phyloP scores from a whole-genome alignment of 768 basidiomycete genomes.

The Mycena galericulata region DNA sequence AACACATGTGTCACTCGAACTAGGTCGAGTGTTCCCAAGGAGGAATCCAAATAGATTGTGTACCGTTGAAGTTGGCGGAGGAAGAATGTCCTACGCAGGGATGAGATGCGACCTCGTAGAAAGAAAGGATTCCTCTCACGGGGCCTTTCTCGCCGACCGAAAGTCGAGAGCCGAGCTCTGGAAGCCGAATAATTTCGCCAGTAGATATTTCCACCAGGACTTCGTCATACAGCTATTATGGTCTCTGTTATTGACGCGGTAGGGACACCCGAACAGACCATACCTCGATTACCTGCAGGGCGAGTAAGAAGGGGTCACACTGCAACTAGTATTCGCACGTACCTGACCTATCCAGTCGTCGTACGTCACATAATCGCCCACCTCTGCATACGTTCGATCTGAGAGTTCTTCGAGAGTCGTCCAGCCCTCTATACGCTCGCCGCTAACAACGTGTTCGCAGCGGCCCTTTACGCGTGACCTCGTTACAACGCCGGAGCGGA shows the following conservation, averaged over 20 bases:
- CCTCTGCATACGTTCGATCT: constrained; percentile 69
- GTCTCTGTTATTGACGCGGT: constrained; percentile 27
- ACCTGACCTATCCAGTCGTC: constrained; percentile 94
- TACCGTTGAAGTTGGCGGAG: constrained; percentile 58
- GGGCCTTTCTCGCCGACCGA: constrained; percentile 80
- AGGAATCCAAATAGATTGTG: constrained; percentile 61
- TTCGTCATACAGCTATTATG: constrained; percentile 83
- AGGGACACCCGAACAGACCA: constrained; percentile 34
- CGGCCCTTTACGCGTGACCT: constrained; percentile 70
- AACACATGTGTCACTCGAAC: constrained; percentile 71
- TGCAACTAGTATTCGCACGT: constrained; percentile 38
- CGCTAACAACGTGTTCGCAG: constrained; percentile 81
- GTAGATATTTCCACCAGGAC: constrained; percentile 76
- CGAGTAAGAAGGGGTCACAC: constrained; percentile 23
- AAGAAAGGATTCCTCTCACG: constrained; percentile 54
- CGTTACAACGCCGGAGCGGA: constrained; percentile 82
- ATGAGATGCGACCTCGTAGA: constrained; percentile 15
- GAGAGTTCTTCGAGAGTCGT: constrained; percentile 68
- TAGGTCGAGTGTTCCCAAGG: constrained; percentile 56
- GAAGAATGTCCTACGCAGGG: constrained; percentile 72
- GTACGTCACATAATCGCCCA: constrained; percentile 85
- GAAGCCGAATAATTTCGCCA: constrained; percentile 75
- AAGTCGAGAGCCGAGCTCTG: constrained; percentile 82
- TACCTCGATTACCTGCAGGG: constrained; percentile 80
- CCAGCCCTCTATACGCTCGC: constrained; percentile 72